phyloP scores from a whole-genome alignment of 2,329 filamentous ascomycete genomes.

The Cladobotryum mycophilum region DNA sequence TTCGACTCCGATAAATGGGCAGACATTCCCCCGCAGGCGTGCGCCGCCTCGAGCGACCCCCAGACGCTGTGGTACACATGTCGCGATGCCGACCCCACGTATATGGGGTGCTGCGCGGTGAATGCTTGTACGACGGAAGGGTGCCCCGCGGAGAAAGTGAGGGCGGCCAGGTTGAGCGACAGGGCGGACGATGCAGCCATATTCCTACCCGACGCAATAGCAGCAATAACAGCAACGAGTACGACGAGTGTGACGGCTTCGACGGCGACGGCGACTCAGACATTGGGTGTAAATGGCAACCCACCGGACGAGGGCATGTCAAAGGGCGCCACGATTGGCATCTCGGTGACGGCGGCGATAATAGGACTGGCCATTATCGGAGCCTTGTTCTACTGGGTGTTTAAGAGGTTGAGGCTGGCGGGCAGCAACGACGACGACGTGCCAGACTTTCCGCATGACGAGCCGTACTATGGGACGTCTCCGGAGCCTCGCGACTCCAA shows the following conservation, averaged over 20 bases:
- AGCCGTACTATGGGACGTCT: too few species aligned
- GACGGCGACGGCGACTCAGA: neutral
- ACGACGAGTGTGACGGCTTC: neutral
- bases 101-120: slow-evolving; percentile 32
- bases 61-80: slow-evolving; percentile 31
- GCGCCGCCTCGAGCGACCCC: slow-evolving; percentile 15
- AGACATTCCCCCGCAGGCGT: slow-evolving; percentile 26
- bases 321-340: too few species aligned
- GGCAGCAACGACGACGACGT: too few species aligned
- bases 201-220: neutral
- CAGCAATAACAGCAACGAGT: too few species aligned
- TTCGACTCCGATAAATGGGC: slow-evolving; percentile 22
- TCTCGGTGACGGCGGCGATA: too few species aligned
- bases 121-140: slow-evolving; percentile 17
- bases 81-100: slow-evolving; percentile 21
- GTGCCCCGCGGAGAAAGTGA: slow-evolving; percentile 20
- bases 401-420: too few species aligned
- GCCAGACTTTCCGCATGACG: too few species aligned
- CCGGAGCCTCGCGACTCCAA: too few species aligned
- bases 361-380: too few species aligned
- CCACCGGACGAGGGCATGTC: too few species aligned
- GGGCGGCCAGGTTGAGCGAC: slow-evolving; percentile 21
- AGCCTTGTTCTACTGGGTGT: too few species aligned
- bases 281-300: too few species aligned
- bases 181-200: slow-evolving; percentile 2